Evolutionary conservation across 148 eudicot genomes (phyloP), one percentile per base, ranked within the genome.

Genomic region (Silene latifolia): DNA sequence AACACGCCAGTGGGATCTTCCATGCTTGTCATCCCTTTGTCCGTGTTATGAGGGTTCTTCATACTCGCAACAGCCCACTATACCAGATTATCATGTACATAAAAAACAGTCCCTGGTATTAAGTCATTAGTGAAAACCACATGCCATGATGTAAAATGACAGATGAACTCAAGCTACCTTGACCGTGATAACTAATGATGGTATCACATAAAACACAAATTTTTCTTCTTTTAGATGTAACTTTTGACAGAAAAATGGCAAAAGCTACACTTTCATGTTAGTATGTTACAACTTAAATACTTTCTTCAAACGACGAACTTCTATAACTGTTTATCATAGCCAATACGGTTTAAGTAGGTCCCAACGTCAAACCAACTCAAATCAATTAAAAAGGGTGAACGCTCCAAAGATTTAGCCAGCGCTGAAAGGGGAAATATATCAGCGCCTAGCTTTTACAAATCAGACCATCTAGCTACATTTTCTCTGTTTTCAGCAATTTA

Each of bases 111-210:
- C 93, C 95, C 90, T 86, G 88, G 86, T 82, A 87, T 90, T 88
- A 87, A 91, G 86, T 91, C 84, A 90, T 87, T 83, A 90, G 89
- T 85, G 93, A 89, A 88, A 87, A 87, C 85, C 86, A 91, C 84
- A 84, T 77, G 82, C 82, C 84, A 83, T 72, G 71, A 53, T 77
- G 47, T 53, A 63, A 74, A 65, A 72, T 62, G 47, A 81, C 53
- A 51, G 54, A 63, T 56, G 75, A 73, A 66, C 79, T 42, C 69
- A 61, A 71, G 71, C 65, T 61, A 54, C 65, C 72, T 62, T 65
- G 72, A 70, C n/a, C 23, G 44, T 18, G 71, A 53, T 75, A 58
- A 25, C 44, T 70, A 70, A 56, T 46, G 56, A 58, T 19, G 35
- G 23, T 25, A 63, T 63, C 48, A 48, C 74, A 53, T 69, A 29